These are phyloP conservation scores for Metschnikowia baotianmanensis DNA, from an alignment of 805 yeast genomes.

Conservation along the genomic window DNA sequence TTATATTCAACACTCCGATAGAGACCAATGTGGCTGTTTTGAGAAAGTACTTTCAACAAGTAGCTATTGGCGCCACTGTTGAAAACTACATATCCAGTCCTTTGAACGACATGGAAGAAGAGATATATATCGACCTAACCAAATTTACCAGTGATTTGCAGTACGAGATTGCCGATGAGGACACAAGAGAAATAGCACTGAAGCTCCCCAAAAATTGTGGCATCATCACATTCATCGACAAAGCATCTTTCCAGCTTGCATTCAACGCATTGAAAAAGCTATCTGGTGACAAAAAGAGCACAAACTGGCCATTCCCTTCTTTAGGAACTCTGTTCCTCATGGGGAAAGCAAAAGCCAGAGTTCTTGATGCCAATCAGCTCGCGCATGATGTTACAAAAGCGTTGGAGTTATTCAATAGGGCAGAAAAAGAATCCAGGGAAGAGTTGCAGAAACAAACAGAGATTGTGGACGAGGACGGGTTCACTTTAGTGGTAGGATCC, in stretches of 20 bases:
- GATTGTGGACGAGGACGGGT: slow-evolving; percentile 89
- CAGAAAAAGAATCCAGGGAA: slow-evolving; percentile 62
- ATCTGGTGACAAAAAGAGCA: slow-evolving; percentile 20
- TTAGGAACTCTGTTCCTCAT: slow-evolving; percentile 45
- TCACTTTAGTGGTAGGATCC: slow-evolving; percentile 84
- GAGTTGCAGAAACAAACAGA: slow-evolving; percentile 53
- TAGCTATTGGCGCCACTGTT: slow-evolving; percentile 64
- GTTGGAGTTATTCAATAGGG: slow-evolving; percentile 63
- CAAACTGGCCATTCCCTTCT: slow-evolving; percentile 40
- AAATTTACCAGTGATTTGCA: slow-evolving; percentile 58
- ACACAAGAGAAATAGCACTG: slow-evolving; percentile 28
- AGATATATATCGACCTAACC: slow-evolving; percentile 48
- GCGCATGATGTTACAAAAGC: slow-evolving; percentile 57
- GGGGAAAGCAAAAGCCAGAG: slow-evolving; percentile 30
- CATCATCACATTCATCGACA: slow-evolving; percentile 71
- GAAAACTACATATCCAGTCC: slow-evolving; percentile 42
- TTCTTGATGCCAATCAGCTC: slow-evolving; percentile 50
- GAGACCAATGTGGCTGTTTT: slow-evolving; percentile 51
- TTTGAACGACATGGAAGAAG: slow-evolving; percentile 43
- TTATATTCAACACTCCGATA: slow-evolving; percentile 74
- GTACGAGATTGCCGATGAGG: slow-evolving; percentile 24
- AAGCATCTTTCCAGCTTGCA: slow-evolving; percentile 62
- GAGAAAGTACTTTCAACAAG: slow-evolving; percentile 53
- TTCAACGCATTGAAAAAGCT: slow-evolving; percentile 58
- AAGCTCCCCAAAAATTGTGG: slow-evolving; percentile 74